These are phyloP conservation scores for Suhomyces kilbournensis DNA, from an alignment of 805 yeast species.

Conservation along the genomic window DNA sequence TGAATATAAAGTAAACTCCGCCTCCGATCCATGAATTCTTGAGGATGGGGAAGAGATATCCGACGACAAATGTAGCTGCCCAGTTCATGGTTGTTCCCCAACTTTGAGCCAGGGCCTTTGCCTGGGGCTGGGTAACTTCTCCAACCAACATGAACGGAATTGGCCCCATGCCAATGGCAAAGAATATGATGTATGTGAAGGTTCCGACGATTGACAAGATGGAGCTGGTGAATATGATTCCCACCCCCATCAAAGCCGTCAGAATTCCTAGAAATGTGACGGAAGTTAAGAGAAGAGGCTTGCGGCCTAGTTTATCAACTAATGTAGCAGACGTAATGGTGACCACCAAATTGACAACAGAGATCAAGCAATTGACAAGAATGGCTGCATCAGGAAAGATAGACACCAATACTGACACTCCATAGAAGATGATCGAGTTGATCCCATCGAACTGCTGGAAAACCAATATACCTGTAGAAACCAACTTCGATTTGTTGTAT, in stretches of 20 bases:
- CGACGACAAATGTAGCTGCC: conserved; percentile 82
- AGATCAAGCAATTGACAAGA: conserved; percentile 69
- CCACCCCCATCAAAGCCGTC: conserved; percentile 61
- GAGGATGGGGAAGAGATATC: conserved; percentile 74
- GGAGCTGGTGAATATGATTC: conserved; percentile 52
- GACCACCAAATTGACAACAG: conserved; percentile 68
- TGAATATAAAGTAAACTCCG: conserved; percentile 70
- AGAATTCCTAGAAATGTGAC: conserved; percentile 65
- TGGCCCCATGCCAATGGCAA: conserved; percentile 93
- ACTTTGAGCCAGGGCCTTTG: conserved; percentile 85
- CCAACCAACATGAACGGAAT: conserved; percentile 87
- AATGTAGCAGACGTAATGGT: conserved; percentile 72
- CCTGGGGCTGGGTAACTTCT: conserved; percentile 81
- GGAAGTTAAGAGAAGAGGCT: conserved; percentile 65
- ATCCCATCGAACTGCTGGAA: conserved; percentile 94
- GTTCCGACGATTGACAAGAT: conserved; percentile 59
- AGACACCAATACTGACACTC: conserved; percentile 76
- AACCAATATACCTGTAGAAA: conserved; percentile 68
- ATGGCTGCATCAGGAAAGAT: conserved; percentile 72
- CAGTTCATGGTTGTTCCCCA: conserved; percentile 90
- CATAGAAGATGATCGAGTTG: conserved; percentile 89
- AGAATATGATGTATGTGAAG: conserved; percentile 71
- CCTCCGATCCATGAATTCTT: conserved; percentile 65
- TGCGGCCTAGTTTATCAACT: conserved; percentile 76
- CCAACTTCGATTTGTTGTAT: conserved; percentile 57